Evolutionary conservation across 257 asterid genomes (phyloP), one percentile per base, ranked within the genome.

Genomic region (Scutellaria galericulata): DNA sequence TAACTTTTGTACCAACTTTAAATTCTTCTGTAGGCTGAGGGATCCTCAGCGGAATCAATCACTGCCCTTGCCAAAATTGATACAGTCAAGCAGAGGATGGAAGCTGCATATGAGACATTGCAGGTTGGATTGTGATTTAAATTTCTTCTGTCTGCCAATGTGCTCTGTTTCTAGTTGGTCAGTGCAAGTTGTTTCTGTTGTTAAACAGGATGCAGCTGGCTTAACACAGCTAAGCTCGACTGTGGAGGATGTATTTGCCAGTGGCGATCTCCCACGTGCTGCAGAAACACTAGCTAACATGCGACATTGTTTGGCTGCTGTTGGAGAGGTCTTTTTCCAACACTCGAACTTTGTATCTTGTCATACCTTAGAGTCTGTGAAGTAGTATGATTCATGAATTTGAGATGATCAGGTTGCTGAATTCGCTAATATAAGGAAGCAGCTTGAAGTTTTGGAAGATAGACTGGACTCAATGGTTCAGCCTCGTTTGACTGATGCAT

Each of bases 251-350:
- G 99, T 95, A 64, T 95, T 95, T 82, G 80, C 99, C 53, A 95
- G 96, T 70, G 99, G 99, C 12, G 97, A 95, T 84, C 99, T 95
- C 78, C 96, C 98, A 7, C 92, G 95, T 27, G 99, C 97, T 47
- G 98, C 98, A 5, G 99, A 95, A 79, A 92, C 98, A 9, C 79
- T 95, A 83, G 98, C 97, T 79, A 92, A 88, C 84, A 95, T 92
- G 99, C 86, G 97, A 75, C 97, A 95, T 74, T 90, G 98, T 79
- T 88, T 95, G 73, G 81, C 99, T 80, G 99, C 98, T 54, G 98
- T 95, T 75, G 99, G 99, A 12, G 97, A 95, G 96, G 99, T 95
- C 47, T 40, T 72, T 69, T 44, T 48, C 68, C 71, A 57, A 14
- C 70, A 40, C n/a, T 68, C 45, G 5, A 55, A 27, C 9, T 53